Conservation (phyloP, 495 filamentous ascomycete genomes). For the Neurospora sp. region DNA sequence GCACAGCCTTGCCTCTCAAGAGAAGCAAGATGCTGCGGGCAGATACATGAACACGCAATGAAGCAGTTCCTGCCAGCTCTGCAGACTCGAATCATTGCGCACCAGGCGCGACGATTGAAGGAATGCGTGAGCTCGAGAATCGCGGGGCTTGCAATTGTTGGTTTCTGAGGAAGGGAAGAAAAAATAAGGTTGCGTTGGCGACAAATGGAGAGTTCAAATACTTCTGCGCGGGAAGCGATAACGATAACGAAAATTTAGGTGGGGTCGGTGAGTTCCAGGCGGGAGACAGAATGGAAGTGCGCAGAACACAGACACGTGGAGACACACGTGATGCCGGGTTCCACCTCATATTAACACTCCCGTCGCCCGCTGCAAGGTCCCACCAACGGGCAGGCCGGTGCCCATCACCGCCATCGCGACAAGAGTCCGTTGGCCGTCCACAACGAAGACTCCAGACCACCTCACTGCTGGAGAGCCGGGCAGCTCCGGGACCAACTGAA, state of each 20-base stretch:
- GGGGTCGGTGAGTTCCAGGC: not conserved
- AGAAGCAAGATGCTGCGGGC: not conserved
- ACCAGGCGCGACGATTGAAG: not conserved
- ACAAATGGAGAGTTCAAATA: conserved; percentile 5
- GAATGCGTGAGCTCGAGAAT: not conserved
- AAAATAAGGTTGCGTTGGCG: not conserved
- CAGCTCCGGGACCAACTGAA: not conserved
- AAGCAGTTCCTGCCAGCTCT: not conserved
- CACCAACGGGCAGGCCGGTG: not conserved
- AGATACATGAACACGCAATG: not conserved
- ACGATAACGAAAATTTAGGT: conserved; percentile 9
- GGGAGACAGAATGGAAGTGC: not conserved
- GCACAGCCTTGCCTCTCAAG: not conserved
- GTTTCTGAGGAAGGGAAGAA: conserved; percentile 2
- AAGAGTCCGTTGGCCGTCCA: not conserved
- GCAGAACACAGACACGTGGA: not conserved
- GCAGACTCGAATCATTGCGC: not conserved
- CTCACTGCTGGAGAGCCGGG: not conserved
- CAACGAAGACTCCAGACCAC: not conserved
- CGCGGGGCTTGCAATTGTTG: not conserved
- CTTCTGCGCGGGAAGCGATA: not conserved
- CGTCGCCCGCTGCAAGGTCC: not conserved
- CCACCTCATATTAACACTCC: not conserved
- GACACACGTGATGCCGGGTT: not conserved
- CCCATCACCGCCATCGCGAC: not conserved